Percentiles rank a stretch among this genome's conserved stretches.
phyloP scores from a whole-genome alignment of 306 rosid species.

The Medicago truncatula region MtrunA17r5.0-ANR NC_053042.1:34377001-34377500 shows the following conservation, averaged over 20 bases:
- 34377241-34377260: not conserved
- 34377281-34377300: not conserved
- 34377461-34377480: slow-evolving; percentile 86
- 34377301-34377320: not conserved
- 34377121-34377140: too few relatives aligned
- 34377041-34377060: slow-evolving; percentile 93
- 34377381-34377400: slow-evolving; percentile 14
- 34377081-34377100: slow-evolving; percentile 35
- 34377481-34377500: slow-evolving; percentile 84
- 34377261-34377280: not conserved
- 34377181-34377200: too few relatives aligned
- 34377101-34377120: too few relatives aligned
- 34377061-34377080: slow-evolving; percentile 85
- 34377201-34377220: too few relatives aligned
- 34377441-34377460: slow-evolving; percentile 76
- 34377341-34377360: slow-evolving; percentile 1
- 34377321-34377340: slow-evolving; percentile 22
- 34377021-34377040: slow-evolving; percentile 88
- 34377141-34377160: too few relatives aligned
- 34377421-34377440: slow-evolving; percentile 6
- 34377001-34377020: slow-evolving; percentile 78
- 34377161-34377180: too few relatives aligned
- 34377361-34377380: slow-evolving; percentile 5
- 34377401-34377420: slow-evolving; percentile 8
- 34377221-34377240: too few relatives aligned